Evolutionary conservation across 768 basidiomycete species (phyloP).

Genomic region (Serendipita indica): DNA sequence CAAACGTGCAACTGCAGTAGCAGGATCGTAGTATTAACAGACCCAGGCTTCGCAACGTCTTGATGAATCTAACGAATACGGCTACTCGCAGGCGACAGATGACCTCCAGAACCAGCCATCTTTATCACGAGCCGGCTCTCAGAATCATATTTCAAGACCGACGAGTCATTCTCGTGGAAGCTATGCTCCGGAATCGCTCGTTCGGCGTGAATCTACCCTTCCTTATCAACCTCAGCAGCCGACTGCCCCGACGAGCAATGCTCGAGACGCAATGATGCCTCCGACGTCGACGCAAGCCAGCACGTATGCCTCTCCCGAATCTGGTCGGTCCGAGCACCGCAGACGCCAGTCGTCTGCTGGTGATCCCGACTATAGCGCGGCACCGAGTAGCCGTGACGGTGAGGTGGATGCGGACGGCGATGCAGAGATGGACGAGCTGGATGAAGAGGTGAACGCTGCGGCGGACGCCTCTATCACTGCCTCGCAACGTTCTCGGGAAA

Average conservation of each 20-base stretch:
- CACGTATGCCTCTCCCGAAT: not conserved
- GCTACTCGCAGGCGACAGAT: not conserved
- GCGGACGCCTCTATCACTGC: not conserved
- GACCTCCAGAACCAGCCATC: not conserved
- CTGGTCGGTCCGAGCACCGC: not conserved
- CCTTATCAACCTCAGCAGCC: not conserved
- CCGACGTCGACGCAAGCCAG: not conserved
- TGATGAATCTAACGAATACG: not conserved
- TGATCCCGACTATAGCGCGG: conserved; percentile 15
- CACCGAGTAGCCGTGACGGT: conserved; percentile 9
- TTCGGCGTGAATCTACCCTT: not conserved
- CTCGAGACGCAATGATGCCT: not conserved
- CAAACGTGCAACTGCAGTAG: conserved; percentile 11
- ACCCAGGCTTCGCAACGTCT: not conserved
- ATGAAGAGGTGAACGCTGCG: not conserved
- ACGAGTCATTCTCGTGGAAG: not conserved
- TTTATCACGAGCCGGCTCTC: not conserved
- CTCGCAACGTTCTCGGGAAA: not conserved
- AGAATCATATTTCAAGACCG: not conserved
- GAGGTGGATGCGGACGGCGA: conserved; percentile 18
- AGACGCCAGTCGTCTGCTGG: conserved; percentile 10
- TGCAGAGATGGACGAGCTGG: conserved; percentile 27
- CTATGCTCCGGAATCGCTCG: not conserved
- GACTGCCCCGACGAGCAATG: not conserved
- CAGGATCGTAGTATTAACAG: conserved; percentile 5